These are phyloP conservation scores for Cryptococcus sp. DNA, from an alignment of 1,284 basidiomycete species.

Conservation along the genomic window DNA sequence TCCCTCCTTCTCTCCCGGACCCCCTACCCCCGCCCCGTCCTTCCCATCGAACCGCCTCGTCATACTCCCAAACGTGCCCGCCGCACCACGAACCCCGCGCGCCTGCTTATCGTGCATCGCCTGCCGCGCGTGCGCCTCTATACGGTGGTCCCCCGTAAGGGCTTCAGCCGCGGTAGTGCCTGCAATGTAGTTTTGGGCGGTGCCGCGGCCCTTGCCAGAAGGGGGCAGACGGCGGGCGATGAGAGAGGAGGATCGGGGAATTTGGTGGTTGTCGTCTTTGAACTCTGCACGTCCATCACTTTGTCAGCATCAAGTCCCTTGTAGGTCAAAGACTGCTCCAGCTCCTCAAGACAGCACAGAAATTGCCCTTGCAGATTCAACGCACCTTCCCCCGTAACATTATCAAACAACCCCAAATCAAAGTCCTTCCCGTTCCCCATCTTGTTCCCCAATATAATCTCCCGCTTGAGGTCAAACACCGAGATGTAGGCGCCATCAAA, in stretches of 20 bases:
- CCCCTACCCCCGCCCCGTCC: slow-evolving; percentile 54
- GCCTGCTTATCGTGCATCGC: slow-evolving; percentile 44
- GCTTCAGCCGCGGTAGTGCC: slow-evolving; percentile 51
- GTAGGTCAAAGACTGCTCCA: background rate
- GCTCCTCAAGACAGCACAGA: background rate
- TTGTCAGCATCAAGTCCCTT: background rate
- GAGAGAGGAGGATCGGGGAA: slow-evolving; percentile 91
- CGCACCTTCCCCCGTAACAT: slow-evolving; percentile 80
- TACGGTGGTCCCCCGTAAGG: slow-evolving; percentile 44
- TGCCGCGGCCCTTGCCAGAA: slow-evolving; percentile 76
- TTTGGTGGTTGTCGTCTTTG: slow-evolving; percentile 84
- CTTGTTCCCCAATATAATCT: slow-evolving; percentile 94
- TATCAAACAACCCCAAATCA: slow-evolving; percentile 83
- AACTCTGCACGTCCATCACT: slow-evolving; percentile 62
- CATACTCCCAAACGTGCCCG: slow-evolving; percentile 55
- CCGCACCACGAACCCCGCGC: slow-evolving; percentile 25
- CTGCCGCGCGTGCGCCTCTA: slow-evolving; percentile 45
- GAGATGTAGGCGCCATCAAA: slow-evolving; percentile 99
- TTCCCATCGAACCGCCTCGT: slow-evolving; percentile 87
- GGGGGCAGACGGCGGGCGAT: slow-evolving; percentile 87
- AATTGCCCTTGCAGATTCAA: slow-evolving; percentile 9
- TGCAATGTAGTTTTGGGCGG: slow-evolving; percentile 78
- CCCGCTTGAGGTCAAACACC: slow-evolving; percentile 98
- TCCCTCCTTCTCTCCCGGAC: background rate
- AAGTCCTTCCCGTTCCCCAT: slow-evolving; percentile 94